Percentiles rank a stretch among this genome's conserved stretches.
These are phyloP conservation scores for Penicillium coffeae DNA, from an alignment of 495 filamentous ascomycete genomes.

Conservation along the genomic window DNA sequence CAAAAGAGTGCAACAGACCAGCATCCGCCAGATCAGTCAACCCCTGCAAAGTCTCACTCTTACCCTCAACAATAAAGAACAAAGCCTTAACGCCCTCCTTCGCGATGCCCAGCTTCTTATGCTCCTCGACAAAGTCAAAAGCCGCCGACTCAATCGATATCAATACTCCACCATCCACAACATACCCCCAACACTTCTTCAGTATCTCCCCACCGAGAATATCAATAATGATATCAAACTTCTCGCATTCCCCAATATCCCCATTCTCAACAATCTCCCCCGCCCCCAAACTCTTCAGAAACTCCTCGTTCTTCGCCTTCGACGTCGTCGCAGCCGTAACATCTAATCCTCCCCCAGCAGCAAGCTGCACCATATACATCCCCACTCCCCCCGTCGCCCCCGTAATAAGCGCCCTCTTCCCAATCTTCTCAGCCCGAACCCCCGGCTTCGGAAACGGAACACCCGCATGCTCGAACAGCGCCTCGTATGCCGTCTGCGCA, in stretches of 20 bases:
- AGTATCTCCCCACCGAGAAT: slow-evolving; percentile 14
- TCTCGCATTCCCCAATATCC: not conserved
- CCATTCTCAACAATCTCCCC: slow-evolving; percentile 3
- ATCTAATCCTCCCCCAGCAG: slow-evolving; percentile 16
- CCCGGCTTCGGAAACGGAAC: slow-evolving; percentile 2
- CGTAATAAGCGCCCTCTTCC: slow-evolving; percentile 27
- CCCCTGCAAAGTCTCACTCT: slow-evolving; percentile 9
- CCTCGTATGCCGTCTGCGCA: slow-evolving; percentile 32
- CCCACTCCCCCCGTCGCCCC: slow-evolving; percentile 35
- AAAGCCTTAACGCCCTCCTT: slow-evolving; percentile 20
- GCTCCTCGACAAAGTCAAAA: slow-evolving; percentile 38
- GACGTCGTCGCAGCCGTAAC: slow-evolving; percentile 29
- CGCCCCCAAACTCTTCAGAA: slow-evolving; percentile 13
- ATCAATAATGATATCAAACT: slow-evolving; percentile 15
- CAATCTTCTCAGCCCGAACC: too few species aligned
- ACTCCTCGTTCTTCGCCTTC: slow-evolving; percentile 25
- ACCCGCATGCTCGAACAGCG: slow-evolving; percentile 28
- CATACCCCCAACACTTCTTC: slow-evolving; percentile 10
- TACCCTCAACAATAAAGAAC: slow-evolving; percentile 32
- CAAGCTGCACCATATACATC: slow-evolving; percentile 35
- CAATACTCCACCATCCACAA: slow-evolving; percentile 8
- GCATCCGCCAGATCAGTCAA: slow-evolving; percentile 19
- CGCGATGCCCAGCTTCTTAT: slow-evolving; percentile 19
- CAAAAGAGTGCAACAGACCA: slow-evolving; percentile 22
- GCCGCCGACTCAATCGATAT: slow-evolving; percentile 11